Conservation (phyloP, 169 alveolate species). For the Plasmodium inui region DNA sequence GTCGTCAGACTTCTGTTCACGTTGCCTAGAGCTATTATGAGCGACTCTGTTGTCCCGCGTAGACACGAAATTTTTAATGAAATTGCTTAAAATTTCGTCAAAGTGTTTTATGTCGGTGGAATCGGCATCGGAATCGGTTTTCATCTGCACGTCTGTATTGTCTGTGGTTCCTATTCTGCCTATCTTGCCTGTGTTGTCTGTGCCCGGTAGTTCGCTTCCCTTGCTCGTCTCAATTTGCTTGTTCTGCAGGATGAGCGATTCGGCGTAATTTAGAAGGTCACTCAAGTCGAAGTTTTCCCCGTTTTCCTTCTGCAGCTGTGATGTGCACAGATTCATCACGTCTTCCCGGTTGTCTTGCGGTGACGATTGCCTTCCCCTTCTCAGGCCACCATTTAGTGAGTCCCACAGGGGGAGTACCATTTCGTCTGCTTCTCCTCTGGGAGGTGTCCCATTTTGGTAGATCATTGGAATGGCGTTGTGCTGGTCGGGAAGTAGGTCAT, state of each 20-base stretch:
- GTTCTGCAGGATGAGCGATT: slow-evolving; percentile 20
- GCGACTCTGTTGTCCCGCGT: background rate
- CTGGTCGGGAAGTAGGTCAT: background rate
- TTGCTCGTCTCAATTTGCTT: slow-evolving; percentile 5
- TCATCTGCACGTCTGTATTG: background rate
- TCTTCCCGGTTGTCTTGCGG: background rate
- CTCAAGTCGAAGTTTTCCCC: background rate
- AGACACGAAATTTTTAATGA: slow-evolving; percentile 26
- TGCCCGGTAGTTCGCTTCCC: background rate
- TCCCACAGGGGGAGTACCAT: background rate
- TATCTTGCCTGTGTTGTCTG: no score
- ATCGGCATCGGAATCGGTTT: slow-evolving; percentile 8
- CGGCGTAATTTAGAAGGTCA: slow-evolving; percentile 67
- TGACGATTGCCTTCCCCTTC: background rate
- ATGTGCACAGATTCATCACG: background rate
- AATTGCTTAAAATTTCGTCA: slow-evolving; percentile 64
- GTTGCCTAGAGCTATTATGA: background rate
- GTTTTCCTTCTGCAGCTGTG: background rate
- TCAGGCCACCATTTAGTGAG: background rate
- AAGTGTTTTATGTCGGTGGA: slow-evolving; percentile 9
- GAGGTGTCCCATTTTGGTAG: no score
- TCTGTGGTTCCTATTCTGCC: background rate
- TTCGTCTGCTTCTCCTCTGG: no score
- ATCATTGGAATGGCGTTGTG: no score
- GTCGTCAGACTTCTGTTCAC: background rate